Evolutionary conservation across 129 eudicot species (phyloP).

Genomic region (Ambrosia artemisiifolia): DNA sequence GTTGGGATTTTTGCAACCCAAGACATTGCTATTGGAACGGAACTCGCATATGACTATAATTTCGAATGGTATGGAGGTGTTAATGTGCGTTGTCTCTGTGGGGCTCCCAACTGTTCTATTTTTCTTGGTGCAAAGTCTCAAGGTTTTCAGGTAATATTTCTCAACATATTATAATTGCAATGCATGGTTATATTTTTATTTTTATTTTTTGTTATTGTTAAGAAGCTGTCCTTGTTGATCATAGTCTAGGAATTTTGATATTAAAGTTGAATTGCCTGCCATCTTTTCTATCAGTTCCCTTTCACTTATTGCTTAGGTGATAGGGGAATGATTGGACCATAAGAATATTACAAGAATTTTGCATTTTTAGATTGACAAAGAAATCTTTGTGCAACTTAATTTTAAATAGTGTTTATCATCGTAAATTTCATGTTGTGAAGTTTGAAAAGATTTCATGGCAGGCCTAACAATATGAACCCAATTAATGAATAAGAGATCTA

Average conservation of each 20-base stretch:
- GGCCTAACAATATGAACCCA: no score
- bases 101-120: slow-evolving; percentile 85
- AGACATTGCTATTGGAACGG: slow-evolving; percentile 71
- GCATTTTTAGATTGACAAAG: no score
- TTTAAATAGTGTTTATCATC: no score
- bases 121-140: slow-evolving; percentile 98
- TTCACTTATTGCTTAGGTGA: no score
- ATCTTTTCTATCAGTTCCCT: no score
- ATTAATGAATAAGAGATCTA: no score
- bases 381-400: no score
- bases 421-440: no score
- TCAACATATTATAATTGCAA: background rate
- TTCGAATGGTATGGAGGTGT: slow-evolving; percentile 99
- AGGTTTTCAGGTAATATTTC: slow-evolving; percentile 68
- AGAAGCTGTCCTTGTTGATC: background rate
- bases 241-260: background rate
- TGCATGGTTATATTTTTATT: background rate
- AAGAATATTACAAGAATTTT: no score
- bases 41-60: slow-evolving; percentile 83
- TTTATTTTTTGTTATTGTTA: background rate
- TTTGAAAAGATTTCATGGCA: no score
- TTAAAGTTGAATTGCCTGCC: no score
- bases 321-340: no score
- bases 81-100: slow-evolving; percentile 95
- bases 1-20: slow-evolving; percentile 88